A percentile compares a stretch with the other conserved stretches of the same genome.
phyloP scores from a whole-genome alignment of 108 stramenopile species.

The Cafeteria roenbergensis region DNA sequence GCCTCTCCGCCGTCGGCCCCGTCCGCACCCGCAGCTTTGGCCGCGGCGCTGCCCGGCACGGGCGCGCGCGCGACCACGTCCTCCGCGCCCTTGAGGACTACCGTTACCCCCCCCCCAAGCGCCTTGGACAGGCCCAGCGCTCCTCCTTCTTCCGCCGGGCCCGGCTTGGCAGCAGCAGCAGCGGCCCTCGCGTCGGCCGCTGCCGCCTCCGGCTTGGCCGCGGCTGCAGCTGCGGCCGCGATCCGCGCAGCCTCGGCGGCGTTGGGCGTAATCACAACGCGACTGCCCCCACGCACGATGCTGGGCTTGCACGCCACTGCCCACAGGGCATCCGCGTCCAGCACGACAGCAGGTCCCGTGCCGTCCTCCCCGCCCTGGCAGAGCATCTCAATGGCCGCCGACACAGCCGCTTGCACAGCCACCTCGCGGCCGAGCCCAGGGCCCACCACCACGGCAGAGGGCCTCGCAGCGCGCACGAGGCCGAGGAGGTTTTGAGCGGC shows the following conservation, averaged over 20 bases:
- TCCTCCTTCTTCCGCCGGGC: too few species aligned
- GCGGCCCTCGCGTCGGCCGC: too few species aligned
- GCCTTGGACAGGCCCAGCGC: neutral
- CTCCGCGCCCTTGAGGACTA: constrained; percentile 15
- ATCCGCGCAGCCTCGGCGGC: constrained; percentile 48
- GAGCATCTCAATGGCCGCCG: constrained; percentile 50
- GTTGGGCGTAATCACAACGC: constrained; percentile 80
- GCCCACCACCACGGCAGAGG: constrained; percentile 72
- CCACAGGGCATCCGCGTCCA: constrained; percentile 86
- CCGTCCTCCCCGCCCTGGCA: too few species aligned
- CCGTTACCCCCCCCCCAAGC: constrained; percentile 5
- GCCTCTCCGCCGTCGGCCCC: too few species aligned
- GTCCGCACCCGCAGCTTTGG: constrained; percentile 45
- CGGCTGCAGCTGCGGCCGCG: neutral
- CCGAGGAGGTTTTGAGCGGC: constrained; percentile 40
- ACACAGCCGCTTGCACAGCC: constrained; percentile 45
- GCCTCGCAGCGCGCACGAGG: constrained; percentile 41
- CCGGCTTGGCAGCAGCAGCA: too few species aligned
- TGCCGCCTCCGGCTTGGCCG: too few species aligned
- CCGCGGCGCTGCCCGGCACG: constrained; percentile 6
- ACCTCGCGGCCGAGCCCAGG: constrained; percentile 79
- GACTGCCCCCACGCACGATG: constrained; percentile 21
- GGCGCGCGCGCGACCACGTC: constrained; percentile 19
- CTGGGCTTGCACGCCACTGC: constrained; percentile 49
- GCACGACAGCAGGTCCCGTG: constrained; percentile 50